Evolutionary conservation across 352 stramenopile species (phyloP), one percentile per base, ranked within the genome.

Genomic region (Pythium graminicola): DNA sequence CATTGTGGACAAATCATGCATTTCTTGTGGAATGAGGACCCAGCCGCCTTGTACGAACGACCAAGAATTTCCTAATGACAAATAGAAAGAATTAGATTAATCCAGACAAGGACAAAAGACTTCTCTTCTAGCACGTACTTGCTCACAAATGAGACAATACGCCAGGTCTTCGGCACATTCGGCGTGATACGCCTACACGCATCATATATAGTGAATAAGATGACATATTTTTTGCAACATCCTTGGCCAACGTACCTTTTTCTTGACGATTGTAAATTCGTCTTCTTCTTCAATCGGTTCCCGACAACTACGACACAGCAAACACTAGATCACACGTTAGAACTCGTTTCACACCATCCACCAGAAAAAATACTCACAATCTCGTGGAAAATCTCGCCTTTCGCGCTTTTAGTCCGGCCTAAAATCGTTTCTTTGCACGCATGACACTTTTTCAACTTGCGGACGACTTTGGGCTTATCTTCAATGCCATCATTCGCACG

Each of bases 361-460:
- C 4, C n/a, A 20, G 29, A 6, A 27, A 39, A 22, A 22, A 2
- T n/a, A 41, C 60, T 23, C n/a, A 85, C 74, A 41, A 89, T 88
- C 55, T 92, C 81, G 65, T 92, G 81, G 55, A 89, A 92, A 50
- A 92, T 87, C 51, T 92, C 71, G 59, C 72, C 66, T 57, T 86
- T 80, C 41, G 74, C 80, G 32, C 64, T 75, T 61, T 87, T 86
- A 32, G 78, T 89, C 54, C 76, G 78, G 19, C 81, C 81, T 22
- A 92, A 56, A 62, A 92, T 92, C 11, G 81, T 92, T 55, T 92
- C 81, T 50, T 86, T 86, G 57, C 81, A 92, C 16, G 78, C 81
- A 39, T 65, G 79, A 61, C 81, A 92, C 63, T 92, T 89, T 20
- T 70, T 70, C 13, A 92, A 59, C 49, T 74, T 77, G 53, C 81